These are phyloP conservation scores for Pestalotiopsis sp. DNA, from an alignment of 2,329 filamentous ascomycete genomes.

Conservation along the genomic window DNA sequence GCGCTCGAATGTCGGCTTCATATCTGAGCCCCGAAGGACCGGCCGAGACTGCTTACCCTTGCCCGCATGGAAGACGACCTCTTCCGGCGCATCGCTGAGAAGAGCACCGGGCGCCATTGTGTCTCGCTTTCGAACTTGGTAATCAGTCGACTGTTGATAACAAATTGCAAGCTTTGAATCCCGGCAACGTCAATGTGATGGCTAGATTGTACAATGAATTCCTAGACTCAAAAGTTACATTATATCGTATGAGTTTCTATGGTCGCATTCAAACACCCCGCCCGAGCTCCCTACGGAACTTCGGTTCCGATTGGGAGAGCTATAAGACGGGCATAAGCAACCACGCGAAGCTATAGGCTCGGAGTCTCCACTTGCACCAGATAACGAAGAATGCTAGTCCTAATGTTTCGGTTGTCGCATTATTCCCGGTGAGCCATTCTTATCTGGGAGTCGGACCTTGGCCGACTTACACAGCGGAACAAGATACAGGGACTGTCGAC, in stretches of 20 bases:
- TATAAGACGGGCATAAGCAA: neutral
- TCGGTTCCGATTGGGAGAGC: neutral
- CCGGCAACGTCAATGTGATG: too few relatives aligned
- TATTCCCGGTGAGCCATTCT: neutral
- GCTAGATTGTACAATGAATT: too few relatives aligned
- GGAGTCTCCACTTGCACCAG: neutral
- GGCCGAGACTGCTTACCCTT: conserved; percentile 15
- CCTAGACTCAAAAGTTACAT: neutral
- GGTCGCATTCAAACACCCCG: neutral
- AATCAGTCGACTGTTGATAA: neutral
- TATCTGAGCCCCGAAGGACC: neutral
- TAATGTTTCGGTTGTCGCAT: neutral
- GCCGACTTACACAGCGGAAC: neutral
- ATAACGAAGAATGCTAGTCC: neutral
- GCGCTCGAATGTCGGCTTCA: conserved; percentile 12
- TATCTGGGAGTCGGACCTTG: neutral
- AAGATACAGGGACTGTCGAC: neutral
- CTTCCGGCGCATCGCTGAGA: conserved; percentile 9
- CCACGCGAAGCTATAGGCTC: neutral
- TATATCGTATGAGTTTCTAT: too few relatives aligned
- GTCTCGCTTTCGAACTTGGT: neutral
- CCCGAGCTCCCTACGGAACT: neutral
- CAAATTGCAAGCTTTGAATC: too few relatives aligned
- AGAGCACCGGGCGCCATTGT: conserved; percentile 17
- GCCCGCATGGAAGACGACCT: conserved; percentile 18